Evolutionary conservation across 305 asterid genomes (phyloP), one percentile per base, ranked within the genome.

Genomic region (Fraxinus velutina): DNA sequence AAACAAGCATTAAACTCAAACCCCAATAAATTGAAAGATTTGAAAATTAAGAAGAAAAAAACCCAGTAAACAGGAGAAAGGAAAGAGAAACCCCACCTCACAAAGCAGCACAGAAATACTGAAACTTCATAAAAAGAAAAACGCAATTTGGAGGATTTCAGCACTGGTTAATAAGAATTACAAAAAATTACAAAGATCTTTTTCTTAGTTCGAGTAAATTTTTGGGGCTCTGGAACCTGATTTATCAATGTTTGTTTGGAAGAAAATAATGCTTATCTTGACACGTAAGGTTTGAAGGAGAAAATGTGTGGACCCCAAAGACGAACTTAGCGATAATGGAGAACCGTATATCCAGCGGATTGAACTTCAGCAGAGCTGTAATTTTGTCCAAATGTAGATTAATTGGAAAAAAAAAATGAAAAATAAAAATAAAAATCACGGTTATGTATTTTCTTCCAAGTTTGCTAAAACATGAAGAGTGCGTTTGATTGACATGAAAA

Each of bases 31-130:
- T 10, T 29, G 1, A 47, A 39, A 85, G 9, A 36, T 15, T 55
- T 7, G 6, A 27, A 66, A 42, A 68, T n/a, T 17, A 34, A 32
- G 42, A 44, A 44, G 55, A 4, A 10, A 15, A 36, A 44, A 32
- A n/a, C 15, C 17, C 19, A 66, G 24, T 6, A 66, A 66, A 29
- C 22, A 27, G 74, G 39, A 27, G 37, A 68, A 68, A 15, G 24
- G 21, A 4, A 24, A 55, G 62, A 66, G 50, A 44, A 76, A 84
- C 81, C 87, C 36, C 42, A 86, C 89, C 88, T 80, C 79, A 34
- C 9, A 21, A 64, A 77, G 79, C 19, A 68, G 75, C 39, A 13
- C 39, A 30, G 37, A 29, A 29, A 68, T 68, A 3, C 37, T 68
- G 39, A 12, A 68, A 30, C 21, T 12, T 15, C 27, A 24, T 24